A percentile compares a stretch with the other conserved stretches of the same genome.
These are phyloP conservation scores for Calendula officinalis DNA, from an alignment of 129 eudicot species.

Conservation along the genomic window DNA sequence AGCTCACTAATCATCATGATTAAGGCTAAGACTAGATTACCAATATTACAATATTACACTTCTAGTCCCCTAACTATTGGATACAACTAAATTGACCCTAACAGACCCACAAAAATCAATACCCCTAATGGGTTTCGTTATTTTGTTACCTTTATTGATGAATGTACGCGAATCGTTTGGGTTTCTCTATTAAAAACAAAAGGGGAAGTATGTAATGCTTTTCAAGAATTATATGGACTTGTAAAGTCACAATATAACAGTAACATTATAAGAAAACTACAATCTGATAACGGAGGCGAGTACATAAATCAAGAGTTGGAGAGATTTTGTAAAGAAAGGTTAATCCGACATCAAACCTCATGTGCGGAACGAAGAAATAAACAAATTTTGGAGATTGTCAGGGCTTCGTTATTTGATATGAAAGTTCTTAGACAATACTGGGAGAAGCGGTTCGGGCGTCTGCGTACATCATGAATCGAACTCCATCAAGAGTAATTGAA, in stretches of 20 bases:
- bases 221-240: conserved; percentile 10
- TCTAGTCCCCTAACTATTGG: too few species aligned
- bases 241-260: conserved; percentile 11
- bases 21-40: too few species aligned
- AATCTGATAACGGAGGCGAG: conserved; percentile 19
- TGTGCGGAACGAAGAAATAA: not conserved
- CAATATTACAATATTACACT: too few species aligned
- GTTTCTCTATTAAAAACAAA: conserved; percentile 5
- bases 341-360: conserved; percentile 8
- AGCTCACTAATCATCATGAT: too few species aligned
- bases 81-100: too few species aligned
- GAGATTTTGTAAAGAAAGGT: not conserved
- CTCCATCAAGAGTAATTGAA: conserved; percentile 11
- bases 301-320: conserved; percentile 2
- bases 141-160: conserved; percentile 22
- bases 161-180: conserved; percentile 22
- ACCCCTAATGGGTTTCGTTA: conserved; percentile 5
- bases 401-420: conserved; percentile 12
- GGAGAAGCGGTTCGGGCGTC: conserved; percentile 7
- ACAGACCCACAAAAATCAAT: not conserved
- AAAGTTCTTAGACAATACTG: conserved; percentile 4
- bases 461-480: conserved; percentile 12
- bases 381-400: conserved; percentile 7
- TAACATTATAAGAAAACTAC: conserved; percentile 3
- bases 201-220: conserved; percentile 12